These are phyloP conservation scores for Oryza meridionalis DNA, from an alignment of 176 grass and related monocot genomes.

Conservation along the genomic window DNA sequence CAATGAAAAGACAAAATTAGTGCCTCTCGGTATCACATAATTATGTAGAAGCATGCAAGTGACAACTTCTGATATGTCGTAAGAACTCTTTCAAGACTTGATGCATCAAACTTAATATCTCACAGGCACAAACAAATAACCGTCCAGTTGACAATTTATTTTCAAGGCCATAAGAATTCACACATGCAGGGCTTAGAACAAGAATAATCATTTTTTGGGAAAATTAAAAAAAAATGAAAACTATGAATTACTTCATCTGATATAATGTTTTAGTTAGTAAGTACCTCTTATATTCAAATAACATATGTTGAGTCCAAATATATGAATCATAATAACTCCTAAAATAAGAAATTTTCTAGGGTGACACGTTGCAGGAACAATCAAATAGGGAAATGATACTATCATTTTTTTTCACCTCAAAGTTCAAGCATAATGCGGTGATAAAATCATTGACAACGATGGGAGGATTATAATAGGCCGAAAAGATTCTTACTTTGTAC, in stretches of 20 bases:
- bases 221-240: slow-evolving; percentile 23
- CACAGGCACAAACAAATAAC: neutral
- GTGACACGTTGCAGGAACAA: slow-evolving; percentile 32
- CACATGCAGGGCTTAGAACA: neutral
- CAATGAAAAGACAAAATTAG: neutral
- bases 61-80: slow-evolving; percentile 1
- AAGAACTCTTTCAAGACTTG: slow-evolving; percentile 24
- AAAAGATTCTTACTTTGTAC: slow-evolving; percentile 64
- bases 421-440: slow-evolving; percentile 42
- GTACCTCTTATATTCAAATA: slow-evolving; percentile 34
- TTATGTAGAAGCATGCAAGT: neutral
- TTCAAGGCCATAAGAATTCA: neutral
- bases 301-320: slow-evolving; percentile 6
- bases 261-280: neutral
- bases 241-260: slow-evolving; percentile 21
- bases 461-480: slow-evolving; percentile 56
- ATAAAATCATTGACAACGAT: slow-evolving; percentile 48
- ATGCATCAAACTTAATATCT: slow-evolving; percentile 7
- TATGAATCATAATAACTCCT: neutral
- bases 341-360: slow-evolving; percentile 13
- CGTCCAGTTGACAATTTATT: neutral
- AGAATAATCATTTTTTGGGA: neutral
- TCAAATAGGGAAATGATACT: slow-evolving; percentile 20
- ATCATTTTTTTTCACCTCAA: slow-evolving; percentile 40
- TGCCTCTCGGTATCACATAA: slow-evolving; percentile 3